These are phyloP conservation scores for Phycomyces nitens DNA, from an alignment of 192 early-diverging fungal species.

Conservation along the genomic window DNA sequence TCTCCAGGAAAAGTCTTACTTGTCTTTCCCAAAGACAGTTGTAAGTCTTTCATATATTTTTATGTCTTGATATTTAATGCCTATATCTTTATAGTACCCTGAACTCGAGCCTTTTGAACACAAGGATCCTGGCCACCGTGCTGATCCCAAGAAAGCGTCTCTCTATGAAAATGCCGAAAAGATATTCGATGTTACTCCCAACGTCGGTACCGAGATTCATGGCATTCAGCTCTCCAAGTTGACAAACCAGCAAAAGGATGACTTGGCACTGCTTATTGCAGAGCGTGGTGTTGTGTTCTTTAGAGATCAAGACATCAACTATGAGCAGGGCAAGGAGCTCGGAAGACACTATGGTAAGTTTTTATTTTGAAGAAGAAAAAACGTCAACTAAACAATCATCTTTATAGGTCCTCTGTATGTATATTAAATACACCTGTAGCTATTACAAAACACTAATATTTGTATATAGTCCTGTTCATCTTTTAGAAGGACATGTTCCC, in stretches of 20 bases:
- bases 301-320: conserved; percentile 30
- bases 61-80: too few relatives aligned
- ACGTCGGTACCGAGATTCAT: conserved; percentile 36
- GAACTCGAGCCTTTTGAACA: conserved; percentile 26
- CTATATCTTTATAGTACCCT: conserved; percentile 9
- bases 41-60: neutral
- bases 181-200: conserved; percentile 23
- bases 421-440: too few relatives aligned
- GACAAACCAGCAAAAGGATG: conserved; percentile 34
- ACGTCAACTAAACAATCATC: too few relatives aligned
- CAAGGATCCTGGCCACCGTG: conserved; percentile 26
- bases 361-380: too few relatives aligned
- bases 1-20: neutral
- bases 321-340: conserved; percentile 22
- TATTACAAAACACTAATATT: too few relatives aligned
- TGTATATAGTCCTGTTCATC: conserved; percentile 23
- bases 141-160: conserved; percentile 27
- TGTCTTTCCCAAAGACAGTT: neutral
- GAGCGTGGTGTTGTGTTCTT: conserved; percentile 41
- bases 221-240: conserved; percentile 31
- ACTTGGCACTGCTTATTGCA: conserved; percentile 32
- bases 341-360: conserved; percentile 29
- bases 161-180: conserved; percentile 21
- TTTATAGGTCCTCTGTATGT: conserved; percentile 25
- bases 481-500: conserved; percentile 12